These are phyloP conservation scores for Dillenia turbinata DNA, from an alignment of 164 flowering plant genomes.

Conservation along the genomic window DNA sequence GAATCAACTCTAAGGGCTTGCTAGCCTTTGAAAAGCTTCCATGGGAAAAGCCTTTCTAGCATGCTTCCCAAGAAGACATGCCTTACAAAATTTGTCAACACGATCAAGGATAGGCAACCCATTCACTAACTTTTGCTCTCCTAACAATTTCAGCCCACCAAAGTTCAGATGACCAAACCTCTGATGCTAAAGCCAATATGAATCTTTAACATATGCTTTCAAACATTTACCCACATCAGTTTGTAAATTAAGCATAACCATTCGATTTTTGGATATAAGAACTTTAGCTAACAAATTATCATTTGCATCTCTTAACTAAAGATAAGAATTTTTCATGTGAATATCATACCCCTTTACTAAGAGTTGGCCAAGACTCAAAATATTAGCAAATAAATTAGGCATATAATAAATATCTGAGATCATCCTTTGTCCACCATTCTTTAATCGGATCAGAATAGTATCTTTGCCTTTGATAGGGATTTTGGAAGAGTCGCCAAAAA, in stretches of 20 bases:
- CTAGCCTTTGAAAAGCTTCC: slow-evolving; percentile 1
- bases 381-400: background rate
- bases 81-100: background rate
- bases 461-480: slow-evolving; percentile 6
- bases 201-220: background rate
- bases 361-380: slow-evolving; percentile 1
- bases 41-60: background rate
- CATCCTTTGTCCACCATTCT: background rate
- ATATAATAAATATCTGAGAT: background rate
- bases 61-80: slow-evolving; percentile 2
- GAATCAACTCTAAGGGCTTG: slow-evolving; percentile 1
- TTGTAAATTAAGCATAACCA: background rate
- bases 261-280: background rate
- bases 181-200: background rate
- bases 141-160: background rate
- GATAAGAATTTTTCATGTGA: background rate
- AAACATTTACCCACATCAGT: background rate
- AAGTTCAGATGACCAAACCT: slow-evolving; percentile 4
- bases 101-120: background rate
- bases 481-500: no score
- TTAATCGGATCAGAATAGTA: background rate
- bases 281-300: background rate
- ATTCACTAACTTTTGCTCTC: background rate
- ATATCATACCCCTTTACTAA: slow-evolving; percentile 1
- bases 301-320: background rate